Evolutionary conservation across 2,329 filamentous ascomycete species (phyloP).

Genomic region (Teratosphaeria destructans): DNA sequence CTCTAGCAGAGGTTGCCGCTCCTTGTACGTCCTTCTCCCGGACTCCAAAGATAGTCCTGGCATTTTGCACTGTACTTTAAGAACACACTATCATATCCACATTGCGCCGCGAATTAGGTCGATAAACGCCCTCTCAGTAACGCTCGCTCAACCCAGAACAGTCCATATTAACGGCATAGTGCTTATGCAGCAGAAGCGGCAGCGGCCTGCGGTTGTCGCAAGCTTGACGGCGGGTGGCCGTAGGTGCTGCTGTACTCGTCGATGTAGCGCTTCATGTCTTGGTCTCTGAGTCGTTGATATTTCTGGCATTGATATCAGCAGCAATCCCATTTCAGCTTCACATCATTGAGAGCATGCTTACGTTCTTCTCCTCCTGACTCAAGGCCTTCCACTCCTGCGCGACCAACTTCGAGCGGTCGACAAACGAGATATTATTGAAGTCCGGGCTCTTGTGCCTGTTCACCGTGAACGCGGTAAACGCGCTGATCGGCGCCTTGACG

Average conservation of each 20-base stretch:
- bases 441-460: conserved; percentile 41
- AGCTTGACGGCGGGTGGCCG: background rate
- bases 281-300: background rate
- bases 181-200: background rate
- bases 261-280: conserved; percentile 1
- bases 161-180: background rate
- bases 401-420: conserved; percentile 34
- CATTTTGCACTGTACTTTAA: background rate
- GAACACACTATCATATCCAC: background rate
- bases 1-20: background rate
- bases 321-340: background rate
- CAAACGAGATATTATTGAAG: conserved; percentile 34
- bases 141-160: background rate
- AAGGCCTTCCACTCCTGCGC: conserved; percentile 40
- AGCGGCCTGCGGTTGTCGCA: background rate
- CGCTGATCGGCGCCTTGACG: conserved; percentile 32
- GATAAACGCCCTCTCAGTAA: background rate
- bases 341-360: conserved; percentile 14
- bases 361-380: conserved; percentile 38
- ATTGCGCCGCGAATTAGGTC: background rate
- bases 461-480: conserved; percentile 35
- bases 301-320: background rate
- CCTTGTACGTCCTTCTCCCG: background rate
- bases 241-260: background rate
- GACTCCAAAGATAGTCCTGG: background rate